Conservation (phyloP, 2,329 filamentous ascomycete species). For the Cyphellophora attinorum region DNA sequence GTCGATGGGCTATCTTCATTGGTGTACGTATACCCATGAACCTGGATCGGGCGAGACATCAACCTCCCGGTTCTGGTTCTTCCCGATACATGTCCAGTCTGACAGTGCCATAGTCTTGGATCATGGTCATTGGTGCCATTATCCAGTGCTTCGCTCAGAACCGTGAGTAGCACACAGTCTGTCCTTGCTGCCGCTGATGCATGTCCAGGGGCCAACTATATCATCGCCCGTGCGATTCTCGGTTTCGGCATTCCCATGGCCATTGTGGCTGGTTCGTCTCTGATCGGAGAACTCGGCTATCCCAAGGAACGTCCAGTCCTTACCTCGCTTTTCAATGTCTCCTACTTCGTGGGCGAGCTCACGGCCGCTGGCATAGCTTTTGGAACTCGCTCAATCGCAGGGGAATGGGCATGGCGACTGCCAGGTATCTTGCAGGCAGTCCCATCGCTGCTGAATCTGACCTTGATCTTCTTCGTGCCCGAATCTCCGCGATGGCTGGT, state of each 20-base stretch:
- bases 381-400: conserved; percentile 27
- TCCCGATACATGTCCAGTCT: too few relatives aligned
- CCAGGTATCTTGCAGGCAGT: conserved; percentile 35
- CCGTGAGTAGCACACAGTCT: conserved; percentile 23
- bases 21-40: too few relatives aligned
- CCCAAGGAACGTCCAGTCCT: conserved; percentile 52
- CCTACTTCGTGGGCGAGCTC: conserved; percentile 45
- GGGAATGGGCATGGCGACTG: conserved; percentile 36
- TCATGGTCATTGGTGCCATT: conserved; percentile 48
- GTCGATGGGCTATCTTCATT: conserved; percentile 48
- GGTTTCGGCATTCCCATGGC: conserved; percentile 53
- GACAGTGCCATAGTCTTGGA: too few relatives aligned
- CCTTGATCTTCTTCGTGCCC: conserved; percentile 22
- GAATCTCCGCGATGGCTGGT: conserved; percentile 17
- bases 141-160: conserved; percentile 45
- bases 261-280: conserved; percentile 48
- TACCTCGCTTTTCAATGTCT: conserved; percentile 53
- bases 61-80: too few relatives aligned
- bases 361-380: conserved; percentile 32
- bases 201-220: conserved; percentile 45
- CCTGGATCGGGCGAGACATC: too few relatives aligned
- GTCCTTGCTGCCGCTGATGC: background rate
- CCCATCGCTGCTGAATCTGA: conserved; percentile 20
- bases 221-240: conserved; percentile 50
- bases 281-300: conserved; percentile 52